These are phyloP conservation scores for Fusarium nurragi DNA, from an alignment of 2,329 filamentous ascomycete genomes.

Conservation along the genomic window DNA sequence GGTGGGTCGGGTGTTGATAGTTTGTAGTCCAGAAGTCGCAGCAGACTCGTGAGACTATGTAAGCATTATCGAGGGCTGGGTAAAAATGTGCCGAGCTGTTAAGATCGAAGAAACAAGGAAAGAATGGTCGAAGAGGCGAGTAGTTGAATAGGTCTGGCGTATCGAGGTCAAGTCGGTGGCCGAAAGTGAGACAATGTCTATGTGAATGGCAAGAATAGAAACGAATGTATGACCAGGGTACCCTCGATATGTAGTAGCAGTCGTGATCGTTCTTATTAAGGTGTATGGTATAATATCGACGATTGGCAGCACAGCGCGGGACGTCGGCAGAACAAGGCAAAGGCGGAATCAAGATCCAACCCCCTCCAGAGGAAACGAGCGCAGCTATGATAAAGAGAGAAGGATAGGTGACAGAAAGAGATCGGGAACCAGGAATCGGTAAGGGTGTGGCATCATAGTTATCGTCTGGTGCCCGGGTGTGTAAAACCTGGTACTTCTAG, in stretches of 20 bases:
- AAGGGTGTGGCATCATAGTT: constrained; percentile 33
- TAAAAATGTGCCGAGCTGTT: neutral
- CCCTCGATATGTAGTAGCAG: constrained; percentile 20
- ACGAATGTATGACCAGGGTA: constrained; percentile 21
- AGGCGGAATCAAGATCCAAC: constrained; percentile 12
- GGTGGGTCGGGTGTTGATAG: constrained; percentile 1
- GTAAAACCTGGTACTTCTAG: constrained; percentile 29
- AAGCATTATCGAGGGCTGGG: neutral
- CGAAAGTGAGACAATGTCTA: constrained; percentile 30
- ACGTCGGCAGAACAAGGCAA: constrained; percentile 29
- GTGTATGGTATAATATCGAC: constrained; percentile 16
- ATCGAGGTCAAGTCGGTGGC: constrained; percentile 10
- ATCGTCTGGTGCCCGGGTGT: constrained; percentile 16
- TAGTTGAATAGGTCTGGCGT: constrained; percentile 5
- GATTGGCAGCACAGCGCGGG: constrained; percentile 33
- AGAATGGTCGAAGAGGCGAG: neutral
- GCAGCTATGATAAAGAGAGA: constrained; percentile 9
- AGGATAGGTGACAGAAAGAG: constrained; percentile 8
- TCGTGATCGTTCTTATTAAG: neutral
- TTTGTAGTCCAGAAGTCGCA: constrained; percentile 30
- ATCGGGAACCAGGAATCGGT: constrained; percentile 11
- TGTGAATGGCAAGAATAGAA: constrained; percentile 17
- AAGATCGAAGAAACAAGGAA: neutral
- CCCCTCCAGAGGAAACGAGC: constrained; percentile 14
- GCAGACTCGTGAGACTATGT: neutral